Conservation (phyloP, 1,139 yeast species). For the Keqinozyma sinolaborantium region DNA sequence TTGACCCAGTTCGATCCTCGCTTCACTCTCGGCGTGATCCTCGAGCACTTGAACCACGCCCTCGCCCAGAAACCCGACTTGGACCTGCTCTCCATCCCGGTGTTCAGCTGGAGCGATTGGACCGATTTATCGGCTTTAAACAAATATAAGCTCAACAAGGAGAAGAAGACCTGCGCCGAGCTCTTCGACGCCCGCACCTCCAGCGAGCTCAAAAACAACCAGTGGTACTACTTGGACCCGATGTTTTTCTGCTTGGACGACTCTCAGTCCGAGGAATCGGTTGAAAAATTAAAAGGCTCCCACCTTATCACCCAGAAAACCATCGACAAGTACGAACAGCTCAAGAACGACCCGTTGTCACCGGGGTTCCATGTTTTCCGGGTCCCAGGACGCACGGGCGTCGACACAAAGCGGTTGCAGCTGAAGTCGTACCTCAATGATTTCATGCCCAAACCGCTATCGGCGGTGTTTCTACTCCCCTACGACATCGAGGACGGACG, state of each 20-base stretch:
- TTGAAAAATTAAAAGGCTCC: constrained; percentile 4
- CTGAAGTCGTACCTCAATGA: constrained; percentile 39
- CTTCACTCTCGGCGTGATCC: constrained; percentile 24
- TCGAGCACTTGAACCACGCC: constrained; percentile 15
- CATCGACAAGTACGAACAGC: constrained; percentile 3
- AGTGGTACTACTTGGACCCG: constrained; percentile 15
- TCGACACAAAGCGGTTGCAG: constrained; percentile 23
- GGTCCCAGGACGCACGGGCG: constrained; percentile 29
- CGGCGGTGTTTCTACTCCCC: constrained; percentile 31
- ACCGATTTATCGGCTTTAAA: constrained; percentile 24
- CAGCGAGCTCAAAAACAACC: constrained; percentile 12
- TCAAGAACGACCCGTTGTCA: constrained; percentile 6
- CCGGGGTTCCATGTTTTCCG: constrained; percentile 39
- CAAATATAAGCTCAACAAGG: constrained; percentile 11
- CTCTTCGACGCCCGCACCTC: constrained; percentile 18
- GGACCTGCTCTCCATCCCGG: constrained; percentile 11
- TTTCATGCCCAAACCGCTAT: constrained; percentile 42
- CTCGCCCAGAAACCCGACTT: constrained; percentile 5
- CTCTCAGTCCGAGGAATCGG: constrained; percentile 14
- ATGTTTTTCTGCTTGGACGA: constrained; percentile 27
- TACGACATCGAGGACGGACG: constrained; percentile 8
- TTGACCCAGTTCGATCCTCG: constrained; percentile 29
- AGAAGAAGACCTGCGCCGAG: constrained; percentile 17
- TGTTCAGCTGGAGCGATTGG: constrained; percentile 39
- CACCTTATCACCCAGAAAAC: constrained; percentile 2